A percentile compares a stretch with the other conserved stretches of the same genome.
phyloP scores from a whole-genome alignment of 148 eudicot genomes.

The Arctostaphylos glauca region DNA sequence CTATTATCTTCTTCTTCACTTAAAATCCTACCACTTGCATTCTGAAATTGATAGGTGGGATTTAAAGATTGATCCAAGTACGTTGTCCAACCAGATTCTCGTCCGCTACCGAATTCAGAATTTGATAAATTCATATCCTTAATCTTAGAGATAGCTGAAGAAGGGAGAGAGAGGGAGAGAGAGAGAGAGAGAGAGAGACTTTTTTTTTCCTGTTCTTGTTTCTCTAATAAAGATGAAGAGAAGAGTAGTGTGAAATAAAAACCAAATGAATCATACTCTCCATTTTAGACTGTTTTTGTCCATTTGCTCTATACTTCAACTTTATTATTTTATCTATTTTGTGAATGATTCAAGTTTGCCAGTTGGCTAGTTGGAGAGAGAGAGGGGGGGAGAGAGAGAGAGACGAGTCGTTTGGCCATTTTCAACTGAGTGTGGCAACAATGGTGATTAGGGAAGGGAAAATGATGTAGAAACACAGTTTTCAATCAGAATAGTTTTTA shows the following conservation, averaged over 20 bases:
- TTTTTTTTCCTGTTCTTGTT: neutral
- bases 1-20: neutral
- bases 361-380: constrained; percentile 40
- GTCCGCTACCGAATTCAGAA: constrained; percentile 54
- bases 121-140: constrained; percentile 41
- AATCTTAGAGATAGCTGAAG: neutral
- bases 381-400: constrained; percentile 9
- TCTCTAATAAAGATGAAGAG: constrained; percentile 27
- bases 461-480: no score
- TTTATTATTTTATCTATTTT: constrained; percentile 23
- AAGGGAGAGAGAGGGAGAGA: neutral
- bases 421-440: constrained; percentile 18
- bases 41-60: constrained; percentile 20
- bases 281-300: constrained; percentile 47
- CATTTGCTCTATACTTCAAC: constrained; percentile 31
- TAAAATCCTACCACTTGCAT: neutral
- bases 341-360: constrained; percentile 52
- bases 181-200: constrained; percentile 1
- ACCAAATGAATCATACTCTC: constrained; percentile 29
- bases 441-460: neutral
- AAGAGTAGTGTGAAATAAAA: constrained; percentile 11
- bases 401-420: neutral
- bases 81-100: constrained; percentile 76
- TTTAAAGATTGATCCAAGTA: constrained; percentile 54
- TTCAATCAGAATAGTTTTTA: no score